Conservation (phyloP, 2,329 filamentous ascomycete genomes). For the Sclerotinia borealis region DNA sequence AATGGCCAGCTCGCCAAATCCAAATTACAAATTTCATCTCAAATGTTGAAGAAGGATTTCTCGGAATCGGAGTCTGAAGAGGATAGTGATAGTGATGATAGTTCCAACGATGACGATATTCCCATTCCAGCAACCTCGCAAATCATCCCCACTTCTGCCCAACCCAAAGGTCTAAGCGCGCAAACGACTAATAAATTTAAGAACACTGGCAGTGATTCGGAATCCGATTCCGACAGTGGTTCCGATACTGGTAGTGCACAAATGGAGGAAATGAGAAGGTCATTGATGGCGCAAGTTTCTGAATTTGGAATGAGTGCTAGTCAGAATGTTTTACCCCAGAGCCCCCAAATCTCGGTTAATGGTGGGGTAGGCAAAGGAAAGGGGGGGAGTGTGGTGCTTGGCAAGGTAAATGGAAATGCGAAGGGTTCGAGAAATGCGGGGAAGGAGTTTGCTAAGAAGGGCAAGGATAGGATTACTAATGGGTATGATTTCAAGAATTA, state of each 20-base stretch:
- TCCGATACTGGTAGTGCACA: background rate
- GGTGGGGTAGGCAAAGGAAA: background rate
- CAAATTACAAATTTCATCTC: slow-evolving; percentile 5
- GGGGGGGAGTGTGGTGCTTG: background rate
- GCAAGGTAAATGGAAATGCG: background rate
- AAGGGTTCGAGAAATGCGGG: slow-evolving; percentile 10
- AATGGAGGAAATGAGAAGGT: background rate
- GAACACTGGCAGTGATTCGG: slow-evolving; percentile 8
- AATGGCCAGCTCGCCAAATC: slow-evolving; percentile 8
- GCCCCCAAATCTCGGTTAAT: slow-evolving; percentile 1
- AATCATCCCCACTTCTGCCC: background rate
- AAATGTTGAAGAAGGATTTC: slow-evolving; percentile 12
- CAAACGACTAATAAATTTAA: background rate
- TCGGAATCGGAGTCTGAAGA: slow-evolving; percentile 20
- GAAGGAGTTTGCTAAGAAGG: slow-evolving; percentile 10
- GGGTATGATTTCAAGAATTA: slow-evolving; percentile 9
- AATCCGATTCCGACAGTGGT: slow-evolving; percentile 7
- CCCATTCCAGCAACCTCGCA: background rate
- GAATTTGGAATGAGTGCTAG: background rate
- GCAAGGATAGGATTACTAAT: slow-evolving; percentile 6
- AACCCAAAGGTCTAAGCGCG: background rate
- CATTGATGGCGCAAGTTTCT: background rate
- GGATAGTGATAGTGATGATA: slow-evolving; percentile 16
- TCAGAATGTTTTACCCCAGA: background rate
- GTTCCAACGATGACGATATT: background rate